phyloP scores from a whole-genome alignment of 495 filamentous ascomycete genomes.

The Cudoniella acicularis region DNA sequence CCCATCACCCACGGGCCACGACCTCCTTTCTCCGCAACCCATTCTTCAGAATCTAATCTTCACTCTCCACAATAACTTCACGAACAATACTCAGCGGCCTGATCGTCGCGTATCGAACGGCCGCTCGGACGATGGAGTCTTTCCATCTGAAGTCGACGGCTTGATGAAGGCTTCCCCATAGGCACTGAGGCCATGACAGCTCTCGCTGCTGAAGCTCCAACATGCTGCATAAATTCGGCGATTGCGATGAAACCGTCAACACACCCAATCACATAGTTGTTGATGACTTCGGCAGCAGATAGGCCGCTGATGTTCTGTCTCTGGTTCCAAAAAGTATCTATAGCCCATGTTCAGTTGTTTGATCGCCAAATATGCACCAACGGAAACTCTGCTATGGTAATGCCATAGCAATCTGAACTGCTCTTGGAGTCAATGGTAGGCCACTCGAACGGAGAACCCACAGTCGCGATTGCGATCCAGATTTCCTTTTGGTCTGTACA shows the following conservation, averaged over 20 bases:
- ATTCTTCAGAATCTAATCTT: background rate
- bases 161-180: background rate
- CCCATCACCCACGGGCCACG: too few relatives aligned
- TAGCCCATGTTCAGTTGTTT: conserved; percentile 7
- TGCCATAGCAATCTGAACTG: conserved; percentile 9
- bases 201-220: background rate
- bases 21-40: background rate
- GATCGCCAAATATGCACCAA: conserved; percentile 15
- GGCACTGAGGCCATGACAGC: background rate
- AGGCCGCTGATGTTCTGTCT: background rate
- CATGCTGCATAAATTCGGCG: background rate
- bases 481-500: background rate
- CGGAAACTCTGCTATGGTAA: conserved; percentile 4
- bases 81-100: background rate
- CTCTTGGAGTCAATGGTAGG: background rate
- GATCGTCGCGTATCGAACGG: background rate
- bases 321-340: conserved; percentile 2
- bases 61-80: background rate
- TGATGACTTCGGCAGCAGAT: background rate
- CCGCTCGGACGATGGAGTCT: background rate
- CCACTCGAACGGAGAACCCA: background rate
- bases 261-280: background rate
- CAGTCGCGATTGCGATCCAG: background rate
- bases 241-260: background rate
- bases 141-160: conserved; percentile 1